Evolutionary conservation across 2,329 filamentous ascomycete genomes (phyloP).

Genomic region (Lojkania enalia): DNA sequence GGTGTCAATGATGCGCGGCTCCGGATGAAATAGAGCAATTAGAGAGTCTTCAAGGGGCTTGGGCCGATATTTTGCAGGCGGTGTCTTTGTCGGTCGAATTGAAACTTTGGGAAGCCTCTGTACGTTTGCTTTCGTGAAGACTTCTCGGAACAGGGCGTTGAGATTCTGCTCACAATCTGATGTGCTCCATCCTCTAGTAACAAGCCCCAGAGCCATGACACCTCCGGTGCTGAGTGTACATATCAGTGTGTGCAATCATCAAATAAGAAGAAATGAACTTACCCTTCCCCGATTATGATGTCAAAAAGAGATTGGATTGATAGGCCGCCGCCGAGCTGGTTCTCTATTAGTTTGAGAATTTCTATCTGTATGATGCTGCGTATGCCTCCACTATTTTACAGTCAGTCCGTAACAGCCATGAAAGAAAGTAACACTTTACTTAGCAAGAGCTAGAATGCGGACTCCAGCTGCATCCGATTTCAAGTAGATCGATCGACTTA

Average conservation of each 20-base stretch:
- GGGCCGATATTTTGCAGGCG: constrained; percentile 11
- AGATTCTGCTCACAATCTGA: constrained; percentile 36
- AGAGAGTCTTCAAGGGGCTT: constrained; percentile 9
- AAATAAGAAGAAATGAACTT: constrained; percentile 1
- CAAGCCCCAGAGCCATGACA: constrained; percentile 49
- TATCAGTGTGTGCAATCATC: neutral
- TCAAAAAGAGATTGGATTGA: constrained; percentile 53
- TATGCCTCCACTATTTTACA: constrained; percentile 47
- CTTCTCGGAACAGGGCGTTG: constrained; percentile 4
- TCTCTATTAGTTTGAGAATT: constrained; percentile 48
- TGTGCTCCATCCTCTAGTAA: constrained; percentile 43
- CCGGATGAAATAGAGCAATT: constrained; percentile 1
- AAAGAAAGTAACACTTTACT: constrained; percentile 28
- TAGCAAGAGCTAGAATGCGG: constrained; percentile 46
- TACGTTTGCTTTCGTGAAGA: constrained; percentile 4
- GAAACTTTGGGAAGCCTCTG: constrained; percentile 10
- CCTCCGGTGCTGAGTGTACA: constrained; percentile 46
- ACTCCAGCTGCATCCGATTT: constrained; percentile 42
- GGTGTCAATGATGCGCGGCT: constrained; percentile 10
- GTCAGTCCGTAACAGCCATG: constrained; percentile 4
- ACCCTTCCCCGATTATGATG: constrained; percentile 41
- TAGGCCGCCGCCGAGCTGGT: constrained; percentile 43
- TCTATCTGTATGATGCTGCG: constrained; percentile 52
- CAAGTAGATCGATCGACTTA: constrained; percentile 25
- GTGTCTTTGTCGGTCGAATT: constrained; percentile 3